Evolutionary conservation across 1,284 basidiomycete genomes (phyloP).

Genomic region (Cutaneotrichosporon dermatis): DNA sequence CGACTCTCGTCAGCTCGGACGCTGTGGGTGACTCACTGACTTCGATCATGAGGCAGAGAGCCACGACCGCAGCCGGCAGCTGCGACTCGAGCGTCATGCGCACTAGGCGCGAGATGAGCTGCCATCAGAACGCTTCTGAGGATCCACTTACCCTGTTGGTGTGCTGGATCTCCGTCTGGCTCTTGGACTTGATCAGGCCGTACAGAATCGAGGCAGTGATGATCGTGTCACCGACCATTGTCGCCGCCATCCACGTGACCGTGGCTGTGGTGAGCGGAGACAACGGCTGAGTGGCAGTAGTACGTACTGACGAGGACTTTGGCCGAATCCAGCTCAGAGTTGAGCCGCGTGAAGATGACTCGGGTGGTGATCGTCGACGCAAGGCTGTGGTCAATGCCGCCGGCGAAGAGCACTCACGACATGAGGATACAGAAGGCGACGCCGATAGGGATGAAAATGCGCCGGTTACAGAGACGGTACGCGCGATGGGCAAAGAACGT

Average conservation of each 20-base stretch:
- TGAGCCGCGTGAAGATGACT: not conserved
- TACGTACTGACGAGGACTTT: not conserved
- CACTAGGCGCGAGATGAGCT: constrained; percentile 28
- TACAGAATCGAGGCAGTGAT: constrained; percentile 31
- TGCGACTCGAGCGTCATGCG: constrained; percentile 37
- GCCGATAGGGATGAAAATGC: constrained; percentile 23
- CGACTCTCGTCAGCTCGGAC: not conserved
- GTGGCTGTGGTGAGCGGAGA: not conserved
- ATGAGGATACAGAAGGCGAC: not conserved
- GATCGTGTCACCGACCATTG: constrained; percentile 28
- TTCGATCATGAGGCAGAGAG: constrained; percentile 26
- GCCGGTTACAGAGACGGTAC: constrained; percentile 25
- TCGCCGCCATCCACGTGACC: constrained; percentile 13
- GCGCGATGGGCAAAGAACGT: constrained; percentile 36
- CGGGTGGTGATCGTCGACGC: not conserved
- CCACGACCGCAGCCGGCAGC: constrained; percentile 28
- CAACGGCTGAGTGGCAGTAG: too few relatives aligned
- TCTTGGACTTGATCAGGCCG: constrained; percentile 17
- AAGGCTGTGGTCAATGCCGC: not conserved
- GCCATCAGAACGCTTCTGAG: not conserved
- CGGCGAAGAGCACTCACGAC: not conserved
- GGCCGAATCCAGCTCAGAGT: not conserved
- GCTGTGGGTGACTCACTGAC: constrained; percentile 18
- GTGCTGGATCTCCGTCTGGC: constrained; percentile 31
- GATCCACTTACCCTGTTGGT: constrained; percentile 20